Percentiles rank a stretch among this genome's conserved stretches.
Conservation (phyloP, 768 basidiomycete species). For the Podaxis pistillaris region DNA sequence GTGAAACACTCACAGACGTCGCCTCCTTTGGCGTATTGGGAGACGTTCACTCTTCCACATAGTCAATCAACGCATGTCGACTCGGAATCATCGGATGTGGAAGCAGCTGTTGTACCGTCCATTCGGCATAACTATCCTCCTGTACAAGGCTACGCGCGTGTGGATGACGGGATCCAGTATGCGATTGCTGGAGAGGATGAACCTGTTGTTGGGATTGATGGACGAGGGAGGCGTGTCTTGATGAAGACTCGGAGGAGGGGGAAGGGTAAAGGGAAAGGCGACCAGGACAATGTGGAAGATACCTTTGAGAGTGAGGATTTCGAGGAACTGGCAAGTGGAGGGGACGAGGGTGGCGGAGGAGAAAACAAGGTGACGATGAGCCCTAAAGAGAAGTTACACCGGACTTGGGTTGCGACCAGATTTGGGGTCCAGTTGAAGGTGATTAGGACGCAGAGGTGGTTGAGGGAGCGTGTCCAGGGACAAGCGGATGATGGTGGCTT, state of each 20-base stretch:
- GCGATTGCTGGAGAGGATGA: neutral
- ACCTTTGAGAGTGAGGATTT: neutral
- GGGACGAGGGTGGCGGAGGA: neutral
- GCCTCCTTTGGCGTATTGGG: constrained; percentile 2
- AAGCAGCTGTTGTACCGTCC: neutral
- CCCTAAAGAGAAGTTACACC: neutral
- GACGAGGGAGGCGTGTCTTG: neutral
- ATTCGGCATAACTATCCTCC: neutral
- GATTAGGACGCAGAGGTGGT: constrained; percentile 10
- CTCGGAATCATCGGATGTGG: neutral
- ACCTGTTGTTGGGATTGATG: neutral
- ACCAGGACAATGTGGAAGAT: no score
- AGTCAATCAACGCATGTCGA: neutral
- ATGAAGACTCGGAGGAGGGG: neutral
- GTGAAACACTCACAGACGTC: neutral
- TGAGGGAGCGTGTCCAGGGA: neutral
- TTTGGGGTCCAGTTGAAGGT: constrained; percentile 1
- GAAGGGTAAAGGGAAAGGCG: neutral
- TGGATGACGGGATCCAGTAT: neutral
- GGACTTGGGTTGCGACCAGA: neutral
- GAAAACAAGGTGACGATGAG: neutral
- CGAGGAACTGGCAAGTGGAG: neutral
- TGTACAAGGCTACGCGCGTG: neutral
- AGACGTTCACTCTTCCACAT: neutral
- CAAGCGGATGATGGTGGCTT: neutral